Percentiles rank a stretch among this genome's conserved stretches.
These are phyloP conservation scores for Wallacemonas sp. DNA, from an alignment of 208 protist genomes.

Conservation along the genomic window DNA sequence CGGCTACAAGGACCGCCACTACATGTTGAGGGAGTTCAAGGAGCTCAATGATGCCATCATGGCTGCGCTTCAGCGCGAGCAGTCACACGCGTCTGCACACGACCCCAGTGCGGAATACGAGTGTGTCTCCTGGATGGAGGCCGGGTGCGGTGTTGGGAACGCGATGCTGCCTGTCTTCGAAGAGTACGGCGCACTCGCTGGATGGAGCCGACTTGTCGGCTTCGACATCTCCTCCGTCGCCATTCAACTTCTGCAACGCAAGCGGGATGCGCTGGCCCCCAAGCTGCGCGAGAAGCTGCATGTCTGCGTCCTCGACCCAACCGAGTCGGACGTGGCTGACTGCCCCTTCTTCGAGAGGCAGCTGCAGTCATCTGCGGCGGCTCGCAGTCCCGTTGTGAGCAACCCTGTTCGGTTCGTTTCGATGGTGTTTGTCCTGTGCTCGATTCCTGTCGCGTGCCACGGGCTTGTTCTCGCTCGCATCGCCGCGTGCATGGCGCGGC, in stretches of 20 bases:
- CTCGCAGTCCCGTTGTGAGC: not conserved
- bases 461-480: constrained; percentile 55
- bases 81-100: not conserved
- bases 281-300: constrained; percentile 52
- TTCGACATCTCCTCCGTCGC: constrained; percentile 93
- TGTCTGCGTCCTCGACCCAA: constrained; percentile 58
- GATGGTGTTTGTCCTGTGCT: constrained; percentile 95
- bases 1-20: constrained; percentile 91
- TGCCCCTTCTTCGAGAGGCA: constrained; percentile 24
- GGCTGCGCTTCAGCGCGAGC: not conserved
- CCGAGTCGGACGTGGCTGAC: constrained; percentile 42
- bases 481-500: constrained; percentile 50
- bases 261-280: constrained; percentile 30
- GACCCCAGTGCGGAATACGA: no score
- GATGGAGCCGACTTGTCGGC: constrained; percentile 63
- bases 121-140: constrained; percentile 90
- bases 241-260: constrained; percentile 73
- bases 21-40: constrained; percentile 83
- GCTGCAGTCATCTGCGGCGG: not conserved
- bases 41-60: constrained; percentile 65
- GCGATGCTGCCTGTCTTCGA: constrained; percentile 89
- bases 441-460: constrained; percentile 76
- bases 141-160: constrained; percentile 95
- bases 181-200: constrained; percentile 65
- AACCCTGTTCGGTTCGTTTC: constrained; percentile 73